Evolutionary conservation across 2,329 filamentous ascomycete genomes (phyloP), one percentile per base, ranked within the genome.

Genomic region (Trichoderma simmonsii): DNA sequence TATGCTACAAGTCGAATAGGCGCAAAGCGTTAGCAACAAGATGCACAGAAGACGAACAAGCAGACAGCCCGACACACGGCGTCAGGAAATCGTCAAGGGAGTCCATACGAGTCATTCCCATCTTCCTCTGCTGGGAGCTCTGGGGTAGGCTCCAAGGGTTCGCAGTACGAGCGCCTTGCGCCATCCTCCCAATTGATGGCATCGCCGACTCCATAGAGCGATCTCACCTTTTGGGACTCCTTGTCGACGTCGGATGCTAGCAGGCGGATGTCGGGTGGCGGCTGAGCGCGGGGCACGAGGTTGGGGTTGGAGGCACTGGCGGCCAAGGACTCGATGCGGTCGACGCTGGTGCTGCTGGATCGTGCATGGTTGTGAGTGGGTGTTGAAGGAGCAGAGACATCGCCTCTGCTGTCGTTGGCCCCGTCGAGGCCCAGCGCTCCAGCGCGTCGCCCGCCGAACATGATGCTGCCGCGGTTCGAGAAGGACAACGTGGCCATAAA

Each of bases 211-310:
- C 86, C 85, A 85, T 90, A 90, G 82, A 90, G 87, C 82, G 87
- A 89, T 85, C 88, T 89, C 86, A 90, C 88, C 85, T 89, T 89
- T 87, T 87, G 86, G 83, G 88, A 90, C 83, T 90, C 88, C 82
- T 86, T 86, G 83, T 89, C 87, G 77, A 86, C 80, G 76, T 89
- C 87, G 79, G 83, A 82, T 76, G 86, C 83, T 79, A 88, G 82
- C 77, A 89, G 80, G 75, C 84, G 84, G 76, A 88, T 86, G 79
- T 84, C 85, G 74, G 86, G 86, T 70, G 81, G 76, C 30, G 60
- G 15, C 28, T 63, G 51, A 9, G 54, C 62, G 36, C 36, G 60
- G 51, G 61, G 54, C 62, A 51, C 34, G 9, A 56, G 32, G 61
- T 56, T 60, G 36, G 67, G 26, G 8, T 34, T 28, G 26, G 36